Conservation (phyloP, 1,284 basidiomycete species). For the Tilletia setariae region DNA sequence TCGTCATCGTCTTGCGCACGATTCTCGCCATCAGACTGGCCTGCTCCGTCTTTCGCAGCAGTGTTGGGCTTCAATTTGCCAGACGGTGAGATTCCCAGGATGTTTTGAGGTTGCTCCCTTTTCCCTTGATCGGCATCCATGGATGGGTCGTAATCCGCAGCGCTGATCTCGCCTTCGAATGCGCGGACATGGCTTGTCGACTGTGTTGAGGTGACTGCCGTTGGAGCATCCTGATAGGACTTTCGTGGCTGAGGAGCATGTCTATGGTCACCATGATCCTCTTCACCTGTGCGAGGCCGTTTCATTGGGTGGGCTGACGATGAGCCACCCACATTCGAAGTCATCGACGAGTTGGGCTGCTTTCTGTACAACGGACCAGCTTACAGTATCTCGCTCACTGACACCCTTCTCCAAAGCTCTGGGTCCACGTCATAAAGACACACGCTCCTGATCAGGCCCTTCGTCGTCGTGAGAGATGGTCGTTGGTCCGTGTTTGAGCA, state of each 20-base stretch:
- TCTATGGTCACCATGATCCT: background rate
- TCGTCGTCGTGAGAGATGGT: too few relatives aligned
- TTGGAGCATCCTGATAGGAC: background rate
- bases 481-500: too few relatives aligned
- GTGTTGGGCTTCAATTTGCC: background rate
- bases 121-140: conserved; percentile 5
- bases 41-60: background rate
- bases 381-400: too few relatives aligned
- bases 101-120: conserved; percentile 1
- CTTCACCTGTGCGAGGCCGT: background rate
- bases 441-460: too few relatives aligned
- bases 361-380: too few relatives aligned
- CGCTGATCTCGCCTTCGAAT: conserved; percentile 21
- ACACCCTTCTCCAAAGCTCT: too few relatives aligned
- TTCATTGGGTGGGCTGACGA: background rate
- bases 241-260: background rate
- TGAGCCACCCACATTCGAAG: too few relatives aligned
- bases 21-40: background rate
- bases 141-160: conserved; percentile 35
- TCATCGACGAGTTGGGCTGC: too few relatives aligned
- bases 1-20: conserved; percentile 14
- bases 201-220: too few relatives aligned
- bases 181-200: too few relatives aligned
- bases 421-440: too few relatives aligned
- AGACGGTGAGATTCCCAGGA: conserved; percentile 7